Base-by-base conservation (phyloP, 202 grass and related monocot species). In the Brachypodium distachyon region DNA sequence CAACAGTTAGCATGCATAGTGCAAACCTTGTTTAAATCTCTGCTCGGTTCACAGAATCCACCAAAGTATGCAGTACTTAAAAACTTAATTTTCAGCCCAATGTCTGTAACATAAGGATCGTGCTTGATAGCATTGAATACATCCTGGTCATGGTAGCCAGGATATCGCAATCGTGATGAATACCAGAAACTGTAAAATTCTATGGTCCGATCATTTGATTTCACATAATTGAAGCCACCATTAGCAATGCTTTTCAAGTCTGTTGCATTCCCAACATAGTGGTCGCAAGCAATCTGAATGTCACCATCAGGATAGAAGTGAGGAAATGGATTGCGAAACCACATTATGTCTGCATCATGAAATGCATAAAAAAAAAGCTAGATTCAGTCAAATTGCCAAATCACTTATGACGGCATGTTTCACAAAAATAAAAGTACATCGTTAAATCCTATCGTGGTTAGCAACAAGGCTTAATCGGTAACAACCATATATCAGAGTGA, bases 1-100 rank as follows among this genome's bases (percentile, higher is more conserved):
- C 92, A 91, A 63, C 92, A 95, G 42, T 95, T 95, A 73, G 85
- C 83, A 43, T 95, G 92, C 92, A 95, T 91, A 40, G 83, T 91
- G 80, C 85, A 94, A 28, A 91, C 86, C 74, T 82, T 81, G 17
- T 87, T 88, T 37, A 91, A 71, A 89, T 94, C 77, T 79, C 76
- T 83, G 77, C 92, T 88, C 32, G 85, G 80, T 42, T 91, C 85
- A 79, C 88, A 95, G 69, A 95, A 86, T 26, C 92, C 92, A 64
- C 92, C 88, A 84, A 95, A 95, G 67, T 91, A 73, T 59, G 81
- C 63, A 19, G 86, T 95, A 81, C 84, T 89, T 53, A 92, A 19
- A 77, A 92, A 96, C 78, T 77, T 93, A n/a, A 97, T 80, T 47
- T 73, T 80, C 65, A 97, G 51, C 8, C 93, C 93, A 81, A 93